These are phyloP conservation scores for Atkinsonella texensis DNA, from an alignment of 2,329 filamentous ascomycete genomes.

Conservation along the genomic window DNA sequence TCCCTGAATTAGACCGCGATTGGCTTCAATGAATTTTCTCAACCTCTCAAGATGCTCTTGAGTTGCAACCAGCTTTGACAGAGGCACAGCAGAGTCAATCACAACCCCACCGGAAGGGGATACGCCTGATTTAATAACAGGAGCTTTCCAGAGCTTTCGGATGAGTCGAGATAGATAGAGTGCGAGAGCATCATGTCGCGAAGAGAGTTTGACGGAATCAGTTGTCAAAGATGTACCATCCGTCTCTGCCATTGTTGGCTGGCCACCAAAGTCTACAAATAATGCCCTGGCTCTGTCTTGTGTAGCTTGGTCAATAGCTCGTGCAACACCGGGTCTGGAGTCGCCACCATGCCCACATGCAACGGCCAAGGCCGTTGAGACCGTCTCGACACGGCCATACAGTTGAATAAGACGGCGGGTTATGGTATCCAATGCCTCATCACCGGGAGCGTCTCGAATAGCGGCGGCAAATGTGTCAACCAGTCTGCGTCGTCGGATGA, in stretches of 20 bases:
- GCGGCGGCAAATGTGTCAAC: conserved; percentile 87
- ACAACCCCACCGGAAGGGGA: conserved; percentile 46
- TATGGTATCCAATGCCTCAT: conserved; percentile 71
- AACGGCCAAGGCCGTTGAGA: conserved; percentile 83
- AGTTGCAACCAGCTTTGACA: conserved; percentile 58
- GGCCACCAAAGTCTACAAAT: conserved; percentile 88
- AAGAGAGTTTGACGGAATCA: conserved; percentile 77
- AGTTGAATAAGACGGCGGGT: conserved; percentile 72
- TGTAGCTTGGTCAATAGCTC: conserved; percentile 74
- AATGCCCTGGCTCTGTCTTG: conserved; percentile 74
- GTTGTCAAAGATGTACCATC: conserved; percentile 60
- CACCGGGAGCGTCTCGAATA: conserved; percentile 59
- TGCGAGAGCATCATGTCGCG: conserved; percentile 76
- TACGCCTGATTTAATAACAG: conserved; percentile 48
- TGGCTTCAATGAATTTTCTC: conserved; percentile 72
- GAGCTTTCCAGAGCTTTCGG: conserved; percentile 74
- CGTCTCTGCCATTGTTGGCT: conserved; percentile 68
- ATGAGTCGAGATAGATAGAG: conserved; percentile 83
- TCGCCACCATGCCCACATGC: conserved; percentile 90
- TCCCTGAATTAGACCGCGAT: conserved; percentile 85
- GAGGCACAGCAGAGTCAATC: conserved; percentile 54
- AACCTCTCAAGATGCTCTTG: conserved; percentile 73
- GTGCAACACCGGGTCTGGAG: conserved; percentile 53
- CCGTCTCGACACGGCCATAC: conserved; percentile 81
- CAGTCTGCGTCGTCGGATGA: conserved; percentile 69